These are phyloP conservation scores for Claviceps humidiphila DNA, from an alignment of 2,329 filamentous ascomycete genomes.

Conservation along the genomic window DNA sequence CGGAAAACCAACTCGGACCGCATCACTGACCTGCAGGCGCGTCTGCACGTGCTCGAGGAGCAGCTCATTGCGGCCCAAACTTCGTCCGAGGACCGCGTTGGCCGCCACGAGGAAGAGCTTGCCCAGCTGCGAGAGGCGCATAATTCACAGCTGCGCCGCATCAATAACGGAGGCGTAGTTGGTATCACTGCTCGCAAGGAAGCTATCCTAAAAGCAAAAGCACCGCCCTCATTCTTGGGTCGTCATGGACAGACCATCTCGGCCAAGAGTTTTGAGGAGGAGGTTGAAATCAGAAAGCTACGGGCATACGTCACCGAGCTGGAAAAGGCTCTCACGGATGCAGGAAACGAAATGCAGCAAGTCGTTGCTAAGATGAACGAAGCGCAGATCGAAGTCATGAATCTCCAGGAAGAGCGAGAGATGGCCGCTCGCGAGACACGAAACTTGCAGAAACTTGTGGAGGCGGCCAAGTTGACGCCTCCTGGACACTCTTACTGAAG, in stretches of 20 bases:
- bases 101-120: constrained; percentile 78
- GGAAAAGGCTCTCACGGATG: constrained; percentile 50
- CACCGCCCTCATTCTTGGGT: constrained; percentile 18
- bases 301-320: constrained; percentile 71
- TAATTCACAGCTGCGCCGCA: constrained; percentile 61
- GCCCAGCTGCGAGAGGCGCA: constrained; percentile 62
- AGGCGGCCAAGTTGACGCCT: constrained; percentile 46
- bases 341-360: constrained; percentile 67
- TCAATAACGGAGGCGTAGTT: constrained; percentile 35
- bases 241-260: constrained; percentile 34
- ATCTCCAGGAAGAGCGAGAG: constrained; percentile 63
- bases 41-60: constrained; percentile 72
- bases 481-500: constrained; percentile 10
- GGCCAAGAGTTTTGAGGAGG: constrained; percentile 56
- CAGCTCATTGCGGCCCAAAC: constrained; percentile 71
- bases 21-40: constrained; percentile 72
- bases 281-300: constrained; percentile 60
- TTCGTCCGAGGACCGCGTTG: constrained; percentile 70
- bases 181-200: constrained; percentile 20
- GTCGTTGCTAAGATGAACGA: constrained; percentile 69
- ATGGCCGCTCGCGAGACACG: constrained; percentile 60
- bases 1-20: constrained; percentile 68
- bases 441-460: constrained; percentile 53
- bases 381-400: constrained; percentile 71
- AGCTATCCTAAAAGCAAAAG: constrained; percentile 21